Evolutionary conservation across 2,329 filamentous ascomycete genomes (phyloP), one percentile per base, ranked within the genome.

Genomic region (Neofusicoccum cordaticola): DNA sequence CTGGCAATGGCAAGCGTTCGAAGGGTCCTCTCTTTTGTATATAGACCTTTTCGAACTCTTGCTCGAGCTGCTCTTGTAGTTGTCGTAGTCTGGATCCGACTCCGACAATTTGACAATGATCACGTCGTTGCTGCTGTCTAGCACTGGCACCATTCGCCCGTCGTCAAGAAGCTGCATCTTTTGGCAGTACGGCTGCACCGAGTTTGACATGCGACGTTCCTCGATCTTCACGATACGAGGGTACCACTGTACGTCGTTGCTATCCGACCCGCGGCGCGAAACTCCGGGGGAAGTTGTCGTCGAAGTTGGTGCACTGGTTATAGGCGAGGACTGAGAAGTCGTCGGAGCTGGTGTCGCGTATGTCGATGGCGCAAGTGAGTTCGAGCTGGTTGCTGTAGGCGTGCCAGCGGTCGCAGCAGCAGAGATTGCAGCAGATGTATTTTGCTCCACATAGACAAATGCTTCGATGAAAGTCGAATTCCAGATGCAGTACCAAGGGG

Each of bases 401-500:
- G 42, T 12, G 42, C 72, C 70, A 34, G 71, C 19, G 4, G 61
- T 56, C n/a, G 27, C 35, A 8, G 34, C 71, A 17, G 64, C 47
- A 27, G 73, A 71, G 4, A 71, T 71, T 37, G 74, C 75, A 17
- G 75, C 73, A 3, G 78, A 76, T 13, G 82, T 79, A 53, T 84
- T 79, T 72, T 86, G 75, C 62, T 85, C 82, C 62, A 86, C 79
- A 70, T 89, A 91, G 52, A 91, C 82, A 74, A 89, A 90, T 42
- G 85, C 84, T 73, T 90, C 88, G 57, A 90, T 80, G 62, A 86
- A 81, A 0, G 88, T 90, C 13, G 81, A 78, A 71, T 90, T 90
- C 87, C 87, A 91, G 72, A 84, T 85, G 74, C 88, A 91, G 70
- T 86, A 88, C 88, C 88, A 91, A 2, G 88, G 87, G 65, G 81